A percentile compares a stretch with the other conserved stretches of the same genome.
Evolutionary conservation across 2,329 filamentous ascomycete genomes (phyloP).

Genomic region (Fusarium subtropicale): DNA sequence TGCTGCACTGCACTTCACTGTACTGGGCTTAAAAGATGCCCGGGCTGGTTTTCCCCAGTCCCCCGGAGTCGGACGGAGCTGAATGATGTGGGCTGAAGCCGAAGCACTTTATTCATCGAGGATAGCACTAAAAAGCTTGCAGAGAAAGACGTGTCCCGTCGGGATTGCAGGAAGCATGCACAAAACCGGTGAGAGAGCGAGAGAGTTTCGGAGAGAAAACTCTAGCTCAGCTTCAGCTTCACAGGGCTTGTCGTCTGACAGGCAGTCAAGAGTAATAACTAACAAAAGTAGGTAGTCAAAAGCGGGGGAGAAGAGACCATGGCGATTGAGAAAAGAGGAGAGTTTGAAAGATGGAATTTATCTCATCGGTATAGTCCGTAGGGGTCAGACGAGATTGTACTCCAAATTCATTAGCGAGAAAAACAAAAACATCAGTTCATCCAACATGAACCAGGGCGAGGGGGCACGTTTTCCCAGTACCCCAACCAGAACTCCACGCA

Average conservation of each 20-base stretch:
- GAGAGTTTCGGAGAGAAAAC: slow-evolving; percentile 4
- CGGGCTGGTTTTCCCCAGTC: slow-evolving; percentile 35
- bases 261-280: neutral
- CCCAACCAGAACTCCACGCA: slow-evolving; percentile 41
- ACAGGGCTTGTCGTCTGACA: slow-evolving; percentile 27
- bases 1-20: neutral
- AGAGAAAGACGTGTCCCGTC: slow-evolving; percentile 12
- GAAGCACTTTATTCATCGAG: neutral
- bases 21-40: slow-evolving; percentile 4
- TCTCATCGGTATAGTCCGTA: neutral
- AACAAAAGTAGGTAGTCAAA: neutral
- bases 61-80: slow-evolving; percentile 43
- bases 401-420: slow-evolving; percentile 10
- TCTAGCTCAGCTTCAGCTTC: slow-evolving; percentile 29
- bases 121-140: slow-evolving; percentile 3
- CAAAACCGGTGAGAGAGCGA: slow-evolving; percentile 18
- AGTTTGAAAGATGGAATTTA: slow-evolving; percentile 7
- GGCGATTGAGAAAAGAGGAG: slow-evolving; percentile 24
- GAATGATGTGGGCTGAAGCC: slow-evolving; percentile 29
- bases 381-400: slow-evolving; percentile 21
- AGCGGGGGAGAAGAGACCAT: slow-evolving; percentile 14
- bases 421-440: slow-evolving; percentile 36
- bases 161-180: slow-evolving; percentile 21
- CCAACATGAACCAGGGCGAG: slow-evolving; percentile 4
- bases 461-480: slow-evolving; percentile 17